Conservation (phyloP, 2,329 filamentous ascomycete genomes). For the Penicillium sumatraense region DNA sequence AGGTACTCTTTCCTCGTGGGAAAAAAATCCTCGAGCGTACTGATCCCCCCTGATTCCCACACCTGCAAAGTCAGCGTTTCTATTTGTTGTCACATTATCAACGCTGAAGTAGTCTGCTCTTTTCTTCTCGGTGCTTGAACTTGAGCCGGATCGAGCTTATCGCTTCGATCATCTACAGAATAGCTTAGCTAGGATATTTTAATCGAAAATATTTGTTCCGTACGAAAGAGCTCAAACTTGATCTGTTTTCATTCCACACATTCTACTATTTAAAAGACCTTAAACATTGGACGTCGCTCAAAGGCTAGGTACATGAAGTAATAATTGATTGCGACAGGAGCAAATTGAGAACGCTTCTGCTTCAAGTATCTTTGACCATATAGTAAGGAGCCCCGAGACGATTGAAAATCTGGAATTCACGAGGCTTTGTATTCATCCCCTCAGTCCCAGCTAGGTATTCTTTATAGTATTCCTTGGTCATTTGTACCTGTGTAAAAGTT, state of each 20-base stretch:
- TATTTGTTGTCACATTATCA: slow-evolving; percentile 12
- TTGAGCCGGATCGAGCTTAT: neutral
- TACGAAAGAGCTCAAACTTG: slow-evolving; percentile 4
- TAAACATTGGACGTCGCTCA: too few species aligned
- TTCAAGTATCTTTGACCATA: slow-evolving; percentile 8
- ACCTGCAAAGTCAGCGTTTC: slow-evolving; percentile 7
- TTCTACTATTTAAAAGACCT: neutral
- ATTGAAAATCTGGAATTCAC: slow-evolving; percentile 38
- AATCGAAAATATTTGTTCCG: slow-evolving; percentile 12
- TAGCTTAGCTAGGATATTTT: slow-evolving; percentile 23
- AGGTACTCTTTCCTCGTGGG: slow-evolving; percentile 8
- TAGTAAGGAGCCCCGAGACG: slow-evolving; percentile 24
- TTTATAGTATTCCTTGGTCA: slow-evolving; percentile 49
- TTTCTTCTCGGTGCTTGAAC: slow-evolving; percentile 10
- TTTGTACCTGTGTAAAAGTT: slow-evolving; percentile 31
- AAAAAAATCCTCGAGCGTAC: slow-evolving; percentile 11
- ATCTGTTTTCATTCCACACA: neutral
- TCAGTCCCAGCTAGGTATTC: slow-evolving; percentile 46
- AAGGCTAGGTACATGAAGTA: neutral
- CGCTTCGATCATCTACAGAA: slow-evolving; percentile 11
- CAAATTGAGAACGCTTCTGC: too few species aligned
- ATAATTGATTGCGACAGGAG: too few species aligned
- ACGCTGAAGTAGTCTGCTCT: slow-evolving; percentile 15
- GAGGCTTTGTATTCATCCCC: slow-evolving; percentile 47
- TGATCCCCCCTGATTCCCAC: slow-evolving; percentile 5